These are phyloP conservation scores for Inga oerstediana DNA, from an alignment of 306 rosid genomes.

Conservation along the genomic window DNA sequence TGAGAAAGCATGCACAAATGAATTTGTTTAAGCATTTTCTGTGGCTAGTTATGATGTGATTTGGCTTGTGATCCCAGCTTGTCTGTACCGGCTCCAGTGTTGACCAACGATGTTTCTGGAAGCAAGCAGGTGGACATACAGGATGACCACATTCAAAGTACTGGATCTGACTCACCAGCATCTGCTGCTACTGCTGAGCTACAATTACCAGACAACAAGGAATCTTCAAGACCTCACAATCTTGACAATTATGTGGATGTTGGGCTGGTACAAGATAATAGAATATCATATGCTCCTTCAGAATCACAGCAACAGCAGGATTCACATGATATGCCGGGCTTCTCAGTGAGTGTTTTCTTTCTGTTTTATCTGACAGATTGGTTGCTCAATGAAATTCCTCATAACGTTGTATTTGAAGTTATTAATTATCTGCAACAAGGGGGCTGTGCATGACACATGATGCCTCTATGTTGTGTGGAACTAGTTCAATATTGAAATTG, in stretches of 20 bases:
- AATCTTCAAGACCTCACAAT: conserved; percentile 65
- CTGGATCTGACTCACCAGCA: conserved; percentile 68
- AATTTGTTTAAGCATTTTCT: conserved; percentile 18
- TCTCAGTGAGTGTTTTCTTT: conserved; percentile 68
- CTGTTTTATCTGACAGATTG: neutral
- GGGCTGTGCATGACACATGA: neutral
- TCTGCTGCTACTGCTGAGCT: conserved; percentile 65
- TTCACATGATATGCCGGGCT: conserved; percentile 82
- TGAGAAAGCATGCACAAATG: neutral
- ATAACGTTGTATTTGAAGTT: neutral
- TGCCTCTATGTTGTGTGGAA: neutral
- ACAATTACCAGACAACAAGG: conserved; percentile 69
- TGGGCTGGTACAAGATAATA: conserved; percentile 69
- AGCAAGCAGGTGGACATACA: conserved; percentile 55
- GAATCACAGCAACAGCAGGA: conserved; percentile 67
- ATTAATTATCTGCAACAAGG: neutral
- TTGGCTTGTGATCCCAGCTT: conserved; percentile 54
- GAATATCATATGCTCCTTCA: conserved; percentile 69
- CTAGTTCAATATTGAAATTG: neutral
- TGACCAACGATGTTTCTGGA: conserved; percentile 55
- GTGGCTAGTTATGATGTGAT: conserved; percentile 25
- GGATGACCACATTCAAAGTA: conserved; percentile 61
- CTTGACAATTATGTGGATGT: conserved; percentile 71
- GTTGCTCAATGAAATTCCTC: neutral
- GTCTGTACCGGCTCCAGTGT: conserved; percentile 55